Conservation (phyloP, 345 rosid species). For the Cardamine resedifolia region DNA sequence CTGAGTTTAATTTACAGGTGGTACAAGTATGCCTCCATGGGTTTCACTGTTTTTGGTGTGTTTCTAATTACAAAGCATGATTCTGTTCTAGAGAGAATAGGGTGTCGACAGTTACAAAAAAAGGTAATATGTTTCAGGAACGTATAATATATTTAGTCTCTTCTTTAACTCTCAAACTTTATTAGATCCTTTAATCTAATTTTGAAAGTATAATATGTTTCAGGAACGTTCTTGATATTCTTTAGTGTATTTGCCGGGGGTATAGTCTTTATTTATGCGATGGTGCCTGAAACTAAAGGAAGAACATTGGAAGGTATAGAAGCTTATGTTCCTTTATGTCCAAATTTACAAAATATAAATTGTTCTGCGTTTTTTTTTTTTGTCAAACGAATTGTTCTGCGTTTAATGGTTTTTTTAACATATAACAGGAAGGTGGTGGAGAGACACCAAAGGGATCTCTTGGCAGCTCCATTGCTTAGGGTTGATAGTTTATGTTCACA, state of each 20-base stretch:
- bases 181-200: background rate
- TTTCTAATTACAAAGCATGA: constrained; percentile 67
- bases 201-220: background rate
- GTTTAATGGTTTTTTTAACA: too few species aligned
- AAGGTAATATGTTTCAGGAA: too few species aligned
- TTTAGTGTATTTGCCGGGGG: constrained; percentile 27
- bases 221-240: constrained; percentile 65
- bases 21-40: constrained; percentile 80
- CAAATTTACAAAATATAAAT: too few species aligned
- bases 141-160: too few species aligned
- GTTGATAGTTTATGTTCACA: too few species aligned
- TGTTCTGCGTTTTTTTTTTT: too few species aligned
- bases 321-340: too few species aligned
- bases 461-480: too few species aligned
- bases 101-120: constrained; percentile 58
- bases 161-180: background rate
- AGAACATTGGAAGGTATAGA: constrained; percentile 60
- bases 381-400: too few species aligned
- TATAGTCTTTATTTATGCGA: constrained; percentile 44
- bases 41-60: constrained; percentile 77
- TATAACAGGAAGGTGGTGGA: too few species aligned
- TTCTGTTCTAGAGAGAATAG: constrained; percentile 67
- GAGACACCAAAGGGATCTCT: too few species aligned
- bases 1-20: constrained; percentile 55
- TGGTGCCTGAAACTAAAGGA: constrained; percentile 69